phyloP scores from a whole-genome alignment of 108 stramenopile genomes.

The Cyclotella atomus region DNA sequence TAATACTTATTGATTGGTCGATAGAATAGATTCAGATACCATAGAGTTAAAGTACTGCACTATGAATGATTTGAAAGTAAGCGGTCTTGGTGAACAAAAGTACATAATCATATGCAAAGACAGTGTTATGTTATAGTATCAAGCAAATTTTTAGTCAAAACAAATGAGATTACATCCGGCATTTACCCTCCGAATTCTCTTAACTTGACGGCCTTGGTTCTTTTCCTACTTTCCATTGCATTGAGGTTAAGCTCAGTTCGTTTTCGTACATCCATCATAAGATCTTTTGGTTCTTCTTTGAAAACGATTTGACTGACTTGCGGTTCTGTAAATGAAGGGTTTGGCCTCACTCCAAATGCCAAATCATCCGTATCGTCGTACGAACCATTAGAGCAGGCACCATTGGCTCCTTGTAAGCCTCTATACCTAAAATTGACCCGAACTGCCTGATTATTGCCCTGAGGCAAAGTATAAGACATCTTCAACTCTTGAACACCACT shows the following conservation, averaged over 20 bases:
- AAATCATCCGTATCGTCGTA: conserved; percentile 34
- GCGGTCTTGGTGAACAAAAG: no score
- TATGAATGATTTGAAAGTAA: no score
- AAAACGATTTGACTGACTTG: background rate
- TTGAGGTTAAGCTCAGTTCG: background rate
- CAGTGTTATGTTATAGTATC: no score
- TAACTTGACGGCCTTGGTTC: background rate
- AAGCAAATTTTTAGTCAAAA: background rate
- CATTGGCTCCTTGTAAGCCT: conserved; percentile 7
- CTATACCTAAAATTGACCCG: conserved; percentile 38
- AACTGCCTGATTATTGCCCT: conserved; percentile 25
- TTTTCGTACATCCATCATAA: background rate
- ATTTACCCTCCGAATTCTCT: background rate
- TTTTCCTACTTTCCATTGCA: background rate
- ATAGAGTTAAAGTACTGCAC: no score
- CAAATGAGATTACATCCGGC: background rate
- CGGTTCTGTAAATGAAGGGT: background rate
- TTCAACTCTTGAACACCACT: conserved; percentile 6
- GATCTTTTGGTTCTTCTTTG: background rate
- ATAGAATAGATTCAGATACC: no score
- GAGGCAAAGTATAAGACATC: conserved; percentile 20
- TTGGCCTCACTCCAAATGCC: conserved; percentile 8
- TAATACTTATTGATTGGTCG: no score
- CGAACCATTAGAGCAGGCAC: conserved; percentile 14
- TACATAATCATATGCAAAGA: no score